Conservation (phyloP, 192 early-diverging fungal species). For the Backusella mclennaniae region DNA sequence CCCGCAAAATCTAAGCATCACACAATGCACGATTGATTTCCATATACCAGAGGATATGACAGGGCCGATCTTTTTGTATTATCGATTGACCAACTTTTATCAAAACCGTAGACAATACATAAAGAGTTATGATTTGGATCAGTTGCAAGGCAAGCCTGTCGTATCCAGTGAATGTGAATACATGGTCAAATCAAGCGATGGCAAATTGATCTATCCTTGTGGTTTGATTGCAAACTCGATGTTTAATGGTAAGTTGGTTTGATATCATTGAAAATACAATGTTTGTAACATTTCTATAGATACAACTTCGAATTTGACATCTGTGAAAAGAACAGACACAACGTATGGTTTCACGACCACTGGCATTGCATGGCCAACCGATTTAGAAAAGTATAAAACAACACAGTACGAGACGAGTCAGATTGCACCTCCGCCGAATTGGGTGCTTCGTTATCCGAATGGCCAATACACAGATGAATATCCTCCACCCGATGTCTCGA, state of each 20-base stretch:
- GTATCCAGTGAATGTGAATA: constrained; percentile 28
- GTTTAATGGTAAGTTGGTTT: constrained; percentile 67
- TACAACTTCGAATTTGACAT: constrained; percentile 25
- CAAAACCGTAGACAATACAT: constrained; percentile 92
- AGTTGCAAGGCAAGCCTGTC: constrained; percentile 62
- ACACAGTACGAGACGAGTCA: constrained; percentile 51
- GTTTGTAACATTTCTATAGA: constrained; percentile 4
- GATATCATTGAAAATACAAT: neutral
- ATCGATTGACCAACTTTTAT: constrained; percentile 93
- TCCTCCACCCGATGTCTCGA: constrained; percentile 62
- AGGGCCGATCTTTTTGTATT: constrained; percentile 87
- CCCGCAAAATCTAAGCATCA: constrained; percentile 20
- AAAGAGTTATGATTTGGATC: constrained; percentile 72
- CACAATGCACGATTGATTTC: constrained; percentile 64
- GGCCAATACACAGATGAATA: constrained; percentile 40
- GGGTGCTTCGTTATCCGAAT: constrained; percentile 63
- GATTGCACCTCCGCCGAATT: constrained; percentile 82
- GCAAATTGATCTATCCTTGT: constrained; percentile 77
- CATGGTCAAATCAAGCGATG: constrained; percentile 24
- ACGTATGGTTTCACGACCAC: constrained; percentile 58
- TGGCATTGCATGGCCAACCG: constrained; percentile 87
- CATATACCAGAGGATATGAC: constrained; percentile 64
- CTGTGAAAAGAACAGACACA: neutral
- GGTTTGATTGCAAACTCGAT: constrained; percentile 89
- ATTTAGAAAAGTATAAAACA: constrained; percentile 69